Conservation (phyloP, 371 early-diverging fungal genomes). For the Haplosporangium sp. region DNA sequence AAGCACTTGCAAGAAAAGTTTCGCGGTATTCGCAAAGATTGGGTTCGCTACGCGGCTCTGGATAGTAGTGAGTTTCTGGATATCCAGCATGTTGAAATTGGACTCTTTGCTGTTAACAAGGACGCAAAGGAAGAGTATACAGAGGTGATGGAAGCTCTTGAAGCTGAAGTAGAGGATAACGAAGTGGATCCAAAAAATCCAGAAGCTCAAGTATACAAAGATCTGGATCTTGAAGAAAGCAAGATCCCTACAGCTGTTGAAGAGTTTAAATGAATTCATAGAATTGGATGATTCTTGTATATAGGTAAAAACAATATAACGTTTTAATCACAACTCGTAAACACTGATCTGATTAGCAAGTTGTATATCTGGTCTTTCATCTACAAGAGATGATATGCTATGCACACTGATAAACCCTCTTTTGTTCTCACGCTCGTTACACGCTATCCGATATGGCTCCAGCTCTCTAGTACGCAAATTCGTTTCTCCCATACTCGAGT, state of each 20-base stretch:
- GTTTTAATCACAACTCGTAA: slow-evolving; percentile 9
- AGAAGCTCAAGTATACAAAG: slow-evolving; percentile 21
- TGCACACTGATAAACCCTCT: slow-evolving; percentile 29
- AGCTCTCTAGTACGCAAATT: background rate
- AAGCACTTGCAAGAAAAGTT: slow-evolving; percentile 33
- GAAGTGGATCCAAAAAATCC: background rate
- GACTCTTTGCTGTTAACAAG: slow-evolving; percentile 19
- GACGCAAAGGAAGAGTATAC: slow-evolving; percentile 21
- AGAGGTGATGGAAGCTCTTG: slow-evolving; percentile 13
- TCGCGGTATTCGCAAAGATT: slow-evolving; percentile 25
- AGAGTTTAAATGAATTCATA: background rate
- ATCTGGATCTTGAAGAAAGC: slow-evolving; percentile 19
- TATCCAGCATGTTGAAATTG: slow-evolving; percentile 13
- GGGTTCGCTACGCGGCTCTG: slow-evolving; percentile 20
- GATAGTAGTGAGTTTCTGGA: slow-evolving; percentile 32
- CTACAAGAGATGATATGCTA: background rate
- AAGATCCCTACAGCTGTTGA: background rate
- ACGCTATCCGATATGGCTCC: slow-evolving; percentile 25
- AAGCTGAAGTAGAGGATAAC: slow-evolving; percentile 10
- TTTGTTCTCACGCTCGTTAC: slow-evolving; percentile 39
- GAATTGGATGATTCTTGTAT: no score
- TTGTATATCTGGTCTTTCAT: background rate
- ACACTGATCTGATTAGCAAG: slow-evolving; percentile 17
- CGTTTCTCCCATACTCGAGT: background rate
- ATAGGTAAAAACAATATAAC: no score